Conservation (phyloP, 2,329 filamentous ascomycete species). For the Cercospora nicotianae region DNA sequence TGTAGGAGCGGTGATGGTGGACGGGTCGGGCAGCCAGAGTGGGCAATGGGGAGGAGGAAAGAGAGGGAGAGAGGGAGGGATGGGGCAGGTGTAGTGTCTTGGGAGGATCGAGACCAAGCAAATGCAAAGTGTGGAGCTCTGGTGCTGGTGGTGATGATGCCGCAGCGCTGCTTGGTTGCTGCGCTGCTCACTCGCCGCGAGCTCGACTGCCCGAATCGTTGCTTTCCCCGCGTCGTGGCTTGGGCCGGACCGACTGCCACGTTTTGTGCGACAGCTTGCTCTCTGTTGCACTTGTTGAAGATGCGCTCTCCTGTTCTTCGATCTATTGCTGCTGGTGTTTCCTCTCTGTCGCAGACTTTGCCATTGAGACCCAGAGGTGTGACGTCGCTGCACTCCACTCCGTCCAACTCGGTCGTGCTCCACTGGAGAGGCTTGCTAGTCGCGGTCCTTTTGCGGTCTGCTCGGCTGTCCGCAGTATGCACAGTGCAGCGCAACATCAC, state of each 20-base stretch:
- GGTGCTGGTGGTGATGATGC: slow-evolving; percentile 6
- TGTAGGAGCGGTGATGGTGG: slow-evolving; percentile 25
- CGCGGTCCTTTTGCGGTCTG: slow-evolving; percentile 10
- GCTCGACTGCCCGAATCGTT: slow-evolving; percentile 2
- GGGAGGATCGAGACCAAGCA: slow-evolving; percentile 2
- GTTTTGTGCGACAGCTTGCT: neutral
- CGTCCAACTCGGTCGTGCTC: neutral
- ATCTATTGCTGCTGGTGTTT: neutral
- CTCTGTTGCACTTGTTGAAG: neutral
- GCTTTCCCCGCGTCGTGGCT: slow-evolving; percentile 4
- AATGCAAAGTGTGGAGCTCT: slow-evolving; percentile 10
- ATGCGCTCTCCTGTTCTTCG: neutral
- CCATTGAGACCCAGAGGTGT: slow-evolving; percentile 6
- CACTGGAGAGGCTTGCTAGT: slow-evolving; percentile 16
- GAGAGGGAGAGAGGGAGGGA: neutral
- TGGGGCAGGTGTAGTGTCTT: neutral
- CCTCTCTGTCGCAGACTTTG: slow-evolving; percentile 8
- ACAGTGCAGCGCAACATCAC: too few species aligned
- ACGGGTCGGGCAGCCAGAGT: slow-evolving; percentile 17
- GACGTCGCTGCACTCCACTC: slow-evolving; percentile 9
- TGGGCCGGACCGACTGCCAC: neutral
- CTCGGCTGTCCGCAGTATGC: neutral
- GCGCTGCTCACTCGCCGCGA: neutral
- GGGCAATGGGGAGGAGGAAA: slow-evolving; percentile 1
- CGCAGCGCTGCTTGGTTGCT: neutral